Percentiles rank a stretch among this genome's conserved stretches.
phyloP scores from a whole-genome alignment of 2,329 filamentous ascomycete genomes.

The Cylindrodendrum hubeiense region DNA sequence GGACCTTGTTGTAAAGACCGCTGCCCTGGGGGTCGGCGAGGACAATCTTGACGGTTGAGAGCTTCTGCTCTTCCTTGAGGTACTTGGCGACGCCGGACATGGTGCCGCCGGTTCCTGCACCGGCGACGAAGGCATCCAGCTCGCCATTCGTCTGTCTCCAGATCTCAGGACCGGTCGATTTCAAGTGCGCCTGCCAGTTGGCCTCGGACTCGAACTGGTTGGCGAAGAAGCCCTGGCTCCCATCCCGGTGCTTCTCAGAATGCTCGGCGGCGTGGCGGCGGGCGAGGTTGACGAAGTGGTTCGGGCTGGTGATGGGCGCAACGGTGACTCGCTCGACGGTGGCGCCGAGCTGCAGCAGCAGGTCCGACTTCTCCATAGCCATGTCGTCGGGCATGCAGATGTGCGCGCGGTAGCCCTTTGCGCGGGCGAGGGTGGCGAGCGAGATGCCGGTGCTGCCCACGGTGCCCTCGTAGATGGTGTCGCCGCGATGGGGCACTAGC shows the following conservation, averaged over 20 bases:
- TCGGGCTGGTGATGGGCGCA: slow-evolving; percentile 91
- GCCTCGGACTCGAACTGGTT: slow-evolving; percentile 95
- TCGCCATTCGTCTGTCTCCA: slow-evolving; percentile 79
- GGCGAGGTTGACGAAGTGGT: slow-evolving; percentile 95
- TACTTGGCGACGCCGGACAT: slow-evolving; percentile 88
- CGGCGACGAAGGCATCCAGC: slow-evolving; percentile 90
- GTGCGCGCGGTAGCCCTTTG: slow-evolving; percentile 89
- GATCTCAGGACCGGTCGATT: slow-evolving; percentile 91
- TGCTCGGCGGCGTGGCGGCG: slow-evolving; percentile 82
- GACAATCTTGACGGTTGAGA: slow-evolving; percentile 76
- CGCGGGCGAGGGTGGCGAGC: slow-evolving; percentile 87
- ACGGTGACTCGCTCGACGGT: slow-evolving; percentile 92
- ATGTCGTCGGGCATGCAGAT: slow-evolving; percentile 99
- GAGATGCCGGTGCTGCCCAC: slow-evolving; percentile 97
- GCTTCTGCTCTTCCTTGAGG: slow-evolving; percentile 76
- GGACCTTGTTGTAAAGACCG: slow-evolving; percentile 91
- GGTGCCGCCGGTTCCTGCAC: slow-evolving; percentile 94
- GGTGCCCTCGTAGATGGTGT: slow-evolving; percentile 97
- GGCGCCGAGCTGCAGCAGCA: slow-evolving; percentile 90
- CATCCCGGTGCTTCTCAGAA: slow-evolving; percentile 65
- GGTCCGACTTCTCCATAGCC: slow-evolving; percentile 86
- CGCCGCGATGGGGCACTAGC: slow-evolving; percentile 82
- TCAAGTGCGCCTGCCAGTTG: slow-evolving; percentile 88
- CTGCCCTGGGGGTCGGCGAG: slow-evolving; percentile 95
- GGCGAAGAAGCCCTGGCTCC: slow-evolving; percentile 88